Base-by-base conservation (phyloP, 2,329 filamentous ascomycete genomes). In the Myriangium duriaei region DNA sequence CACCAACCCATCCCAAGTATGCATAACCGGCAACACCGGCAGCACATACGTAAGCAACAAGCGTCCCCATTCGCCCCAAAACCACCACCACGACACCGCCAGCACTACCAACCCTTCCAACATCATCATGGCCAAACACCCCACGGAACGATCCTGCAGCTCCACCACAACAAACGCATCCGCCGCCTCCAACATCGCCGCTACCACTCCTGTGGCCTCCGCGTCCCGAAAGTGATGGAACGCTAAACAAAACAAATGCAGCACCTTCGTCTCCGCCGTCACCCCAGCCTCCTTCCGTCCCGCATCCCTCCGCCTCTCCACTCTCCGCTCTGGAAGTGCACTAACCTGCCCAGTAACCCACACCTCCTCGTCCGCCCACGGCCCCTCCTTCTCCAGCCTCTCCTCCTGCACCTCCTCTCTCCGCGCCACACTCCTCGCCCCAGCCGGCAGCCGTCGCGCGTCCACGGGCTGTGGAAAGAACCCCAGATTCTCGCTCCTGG, bases 151-250 rank as follows among this genome's bases (percentile, higher is more conserved):
- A 47, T 79, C 75, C 55, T 84, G 79, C n/a, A 85, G 66, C 58
- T 85, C 80, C 44, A 85, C 76, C 42, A 86, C 81, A 6, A 69
- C 77, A 48, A 84, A 78, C 0, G 72, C 79, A 44, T 80, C 69
- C 37, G 72, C 70, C 0, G 72, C 81, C 47, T 72, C 64, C 26
- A 83, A 56, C 0, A 77, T 79, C 52, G 80, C 75, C 37, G 63
- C 64, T 19, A 87, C 54, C 18, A 84, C 78, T 6, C 65, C 63
- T 16, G 54, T 59, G 1, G 77, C 81, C 12, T 76, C 57, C 3
- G 60, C 58, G 49, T 85, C 76, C 44, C 76, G 69, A 47, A 86
- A 86, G 59, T 86, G 81, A 56, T 86, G 81, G 51, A 87, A 87
- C 1, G 79, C 72, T 2, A 84, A 64, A 52, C 79, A 81, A 56